phyloP scores from a whole-genome alignment of 192 early-diverging fungal genomes.

The Obelidium mucronatum region DNA sequence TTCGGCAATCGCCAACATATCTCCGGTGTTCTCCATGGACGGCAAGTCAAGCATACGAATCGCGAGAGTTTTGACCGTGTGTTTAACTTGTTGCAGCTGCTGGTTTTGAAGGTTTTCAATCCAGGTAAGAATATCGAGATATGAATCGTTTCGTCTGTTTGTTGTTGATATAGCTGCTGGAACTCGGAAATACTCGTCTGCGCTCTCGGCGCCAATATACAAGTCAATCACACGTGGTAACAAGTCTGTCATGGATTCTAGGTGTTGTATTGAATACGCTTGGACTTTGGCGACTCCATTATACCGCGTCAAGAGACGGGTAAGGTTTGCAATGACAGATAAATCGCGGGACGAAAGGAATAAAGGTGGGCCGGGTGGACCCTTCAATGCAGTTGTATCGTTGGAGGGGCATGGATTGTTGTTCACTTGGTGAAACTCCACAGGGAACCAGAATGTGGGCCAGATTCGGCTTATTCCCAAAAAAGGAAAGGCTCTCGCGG shows the following conservation, averaged over 20 bases:
- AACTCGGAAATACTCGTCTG: not conserved
- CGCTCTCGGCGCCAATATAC: not conserved
- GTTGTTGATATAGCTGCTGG: too few relatives aligned
- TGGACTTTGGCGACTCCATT: not conserved
- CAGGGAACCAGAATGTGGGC: conserved; percentile 9
- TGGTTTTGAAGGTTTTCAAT: too few relatives aligned
- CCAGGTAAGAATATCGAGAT: not conserved
- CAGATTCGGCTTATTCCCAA: not conserved
- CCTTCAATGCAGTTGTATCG: too few relatives aligned
- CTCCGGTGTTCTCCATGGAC: not conserved
- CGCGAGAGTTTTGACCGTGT: too few relatives aligned
- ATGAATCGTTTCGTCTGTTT: not conserved
- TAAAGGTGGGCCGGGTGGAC: not conserved
- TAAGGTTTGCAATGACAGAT: not conserved
- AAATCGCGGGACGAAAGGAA: not conserved
- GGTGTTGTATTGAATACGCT: not conserved
- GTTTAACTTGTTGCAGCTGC: too few relatives aligned
- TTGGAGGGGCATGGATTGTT: too few relatives aligned
- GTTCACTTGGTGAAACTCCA: too few relatives aligned
- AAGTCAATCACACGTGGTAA: not conserved
- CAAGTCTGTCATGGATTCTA: not conserved
- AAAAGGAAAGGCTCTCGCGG: too few relatives aligned
- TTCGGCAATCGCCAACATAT: not conserved
- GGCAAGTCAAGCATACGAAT: not conserved
- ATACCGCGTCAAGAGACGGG: not conserved